Evolutionary conservation across 768 basidiomycete genomes (phyloP).

Genomic region (Cystoderma amianthinum): DNA sequence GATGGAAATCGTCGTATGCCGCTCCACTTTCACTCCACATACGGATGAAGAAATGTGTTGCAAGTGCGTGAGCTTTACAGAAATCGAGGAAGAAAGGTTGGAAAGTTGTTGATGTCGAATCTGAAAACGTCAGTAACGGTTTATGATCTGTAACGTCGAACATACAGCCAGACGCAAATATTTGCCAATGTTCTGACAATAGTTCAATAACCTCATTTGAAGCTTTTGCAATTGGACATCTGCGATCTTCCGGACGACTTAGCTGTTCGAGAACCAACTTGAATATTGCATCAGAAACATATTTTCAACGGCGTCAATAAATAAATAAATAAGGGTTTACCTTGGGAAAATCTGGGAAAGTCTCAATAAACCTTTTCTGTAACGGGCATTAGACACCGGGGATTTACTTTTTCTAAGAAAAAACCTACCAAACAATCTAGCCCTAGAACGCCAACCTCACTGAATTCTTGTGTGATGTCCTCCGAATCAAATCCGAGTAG

Average conservation of each 20-base stretch:
- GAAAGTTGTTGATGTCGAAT: constrained; percentile 75
- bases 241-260: constrained; percentile 61
- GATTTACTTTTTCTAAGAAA: too few relatives aligned
- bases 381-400: background rate
- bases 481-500: constrained; percentile 75
- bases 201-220: constrained; percentile 85
- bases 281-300: constrained; percentile 7
- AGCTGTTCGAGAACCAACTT: constrained; percentile 80
- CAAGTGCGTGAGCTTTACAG: constrained; percentile 71
- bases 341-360: constrained; percentile 72
- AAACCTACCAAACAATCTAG: constrained; percentile 69
- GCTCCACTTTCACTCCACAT: constrained; percentile 92
- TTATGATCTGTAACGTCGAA: constrained; percentile 8
- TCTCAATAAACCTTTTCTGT: constrained; percentile 63
- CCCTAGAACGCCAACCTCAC: constrained; percentile 72
- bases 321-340: constrained; percentile 23
- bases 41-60: constrained; percentile 80
- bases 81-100: constrained; percentile 88
- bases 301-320: too few relatives aligned
- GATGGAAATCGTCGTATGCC: constrained; percentile 65
- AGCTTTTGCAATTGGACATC: constrained; percentile 78
- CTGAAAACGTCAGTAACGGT: constrained; percentile 21
- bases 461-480: constrained; percentile 70
- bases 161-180: constrained; percentile 81
- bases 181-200: constrained; percentile 78